Conservation (phyloP, 345 rosid species). For the Trapa incisa region DNA sequence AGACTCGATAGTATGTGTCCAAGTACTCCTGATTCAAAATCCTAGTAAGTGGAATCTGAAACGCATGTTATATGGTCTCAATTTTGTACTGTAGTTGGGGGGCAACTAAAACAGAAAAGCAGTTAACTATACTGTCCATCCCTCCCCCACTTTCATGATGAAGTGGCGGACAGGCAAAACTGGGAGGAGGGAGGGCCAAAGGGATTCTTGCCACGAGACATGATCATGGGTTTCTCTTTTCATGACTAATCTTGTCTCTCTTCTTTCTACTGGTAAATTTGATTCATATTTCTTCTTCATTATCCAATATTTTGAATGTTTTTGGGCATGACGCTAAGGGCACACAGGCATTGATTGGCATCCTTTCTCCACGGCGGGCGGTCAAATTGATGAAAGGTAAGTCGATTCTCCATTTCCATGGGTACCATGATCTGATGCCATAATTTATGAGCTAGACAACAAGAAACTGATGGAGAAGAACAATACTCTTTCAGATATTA, state of each 20-base stretch:
- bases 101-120: not conserved
- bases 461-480: no score
- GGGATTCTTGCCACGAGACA: constrained; percentile 14
- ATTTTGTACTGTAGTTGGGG: not conserved
- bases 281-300: no score
- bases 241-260: not conserved
- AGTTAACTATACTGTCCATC: not conserved
- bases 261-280: no score
- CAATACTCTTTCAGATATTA: no score
- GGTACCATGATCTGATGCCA: no score
- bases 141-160: constrained; percentile 8
- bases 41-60: not conserved
- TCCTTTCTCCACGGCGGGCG: no score
- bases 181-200: constrained; percentile 12
- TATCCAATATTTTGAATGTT: no score
- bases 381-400: no score
- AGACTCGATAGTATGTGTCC: not conserved
- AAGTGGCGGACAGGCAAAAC: constrained; percentile 7
- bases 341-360: no score
- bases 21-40: not conserved
- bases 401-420: no score
- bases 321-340: no score
- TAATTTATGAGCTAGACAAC: no score
- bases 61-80: not conserved
- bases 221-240: constrained; percentile 22